Evolutionary conservation across 352 stramenopile genomes (phyloP).

Genomic region (Albugo laibachii): DNA sequence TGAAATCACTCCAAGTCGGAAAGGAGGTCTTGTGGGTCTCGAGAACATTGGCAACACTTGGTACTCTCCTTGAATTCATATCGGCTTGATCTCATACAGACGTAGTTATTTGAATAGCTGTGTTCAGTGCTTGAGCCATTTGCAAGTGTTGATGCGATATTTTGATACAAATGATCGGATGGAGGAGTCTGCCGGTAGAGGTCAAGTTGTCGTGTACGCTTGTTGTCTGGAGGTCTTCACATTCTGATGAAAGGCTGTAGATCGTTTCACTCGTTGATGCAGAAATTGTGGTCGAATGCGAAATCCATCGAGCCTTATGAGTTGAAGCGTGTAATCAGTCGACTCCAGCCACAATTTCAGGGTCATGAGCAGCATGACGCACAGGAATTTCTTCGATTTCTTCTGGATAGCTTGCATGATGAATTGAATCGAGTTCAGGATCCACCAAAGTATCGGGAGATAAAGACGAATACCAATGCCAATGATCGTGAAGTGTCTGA

Average conservation of each 20-base stretch:
- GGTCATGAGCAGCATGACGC: constrained; percentile 81
- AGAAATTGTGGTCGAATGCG: constrained; percentile 27
- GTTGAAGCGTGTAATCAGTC: constrained; percentile 55
- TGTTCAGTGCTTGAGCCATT: constrained; percentile 46
- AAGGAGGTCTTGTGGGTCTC: constrained; percentile 14
- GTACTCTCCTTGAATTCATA: background rate
- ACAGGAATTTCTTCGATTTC: constrained; percentile 79
- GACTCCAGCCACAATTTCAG: constrained; percentile 42
- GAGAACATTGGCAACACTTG: constrained; percentile 26
- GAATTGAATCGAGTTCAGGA: constrained; percentile 61
- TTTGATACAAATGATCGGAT: constrained; percentile 1
- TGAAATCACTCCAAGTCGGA: background rate
- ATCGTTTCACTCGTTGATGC: constrained; percentile 56
- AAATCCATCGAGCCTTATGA: constrained; percentile 12
- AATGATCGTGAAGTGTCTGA: constrained; percentile 43
- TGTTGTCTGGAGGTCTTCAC: too few relatives aligned
- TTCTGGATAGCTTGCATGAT: constrained; percentile 75
- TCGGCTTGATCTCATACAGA: background rate
- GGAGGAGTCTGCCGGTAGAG: too few relatives aligned
- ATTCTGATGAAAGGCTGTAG: constrained; percentile 2
- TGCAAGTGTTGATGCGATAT: constrained; percentile 10
- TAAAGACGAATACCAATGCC: constrained; percentile 14
- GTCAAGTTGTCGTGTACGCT: too few relatives aligned
- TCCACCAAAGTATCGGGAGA: constrained; percentile 56
- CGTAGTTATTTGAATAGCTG: constrained; percentile 76